phyloP scores from a whole-genome alignment of 495 filamentous ascomycete genomes.

The Thermochaetoides thermophila region DNA sequence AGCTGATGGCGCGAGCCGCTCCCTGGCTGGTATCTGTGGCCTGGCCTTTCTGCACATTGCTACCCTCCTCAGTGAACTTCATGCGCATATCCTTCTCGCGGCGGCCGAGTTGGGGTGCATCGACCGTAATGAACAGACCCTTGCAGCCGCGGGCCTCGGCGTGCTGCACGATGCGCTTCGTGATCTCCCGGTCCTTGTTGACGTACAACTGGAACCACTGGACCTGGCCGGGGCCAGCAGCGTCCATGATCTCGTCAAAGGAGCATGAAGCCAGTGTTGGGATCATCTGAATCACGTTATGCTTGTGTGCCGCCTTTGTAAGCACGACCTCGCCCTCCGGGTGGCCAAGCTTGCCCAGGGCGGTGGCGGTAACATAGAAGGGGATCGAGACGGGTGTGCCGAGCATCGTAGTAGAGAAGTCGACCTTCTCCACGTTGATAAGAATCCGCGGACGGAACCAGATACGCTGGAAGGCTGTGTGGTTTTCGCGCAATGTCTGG shows the following conservation, averaged over 20 bases:
- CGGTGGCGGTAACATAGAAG: constrained; percentile 88
- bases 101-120: constrained; percentile 88
- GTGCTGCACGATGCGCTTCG: constrained; percentile 75
- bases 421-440: constrained; percentile 73
- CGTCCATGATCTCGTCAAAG: constrained; percentile 94
- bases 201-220: constrained; percentile 99
- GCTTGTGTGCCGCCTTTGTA: constrained; percentile 64
- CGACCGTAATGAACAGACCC: constrained; percentile 95
- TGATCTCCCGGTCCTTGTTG: constrained; percentile 90
- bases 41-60: constrained; percentile 60
- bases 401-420: constrained; percentile 80
- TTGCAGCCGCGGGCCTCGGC: constrained; percentile 89
- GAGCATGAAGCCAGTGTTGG: constrained; percentile 95
- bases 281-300: constrained; percentile 92
- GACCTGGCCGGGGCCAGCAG: constrained; percentile 60
- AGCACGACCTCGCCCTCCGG: constrained; percentile 84
- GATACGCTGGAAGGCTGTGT: constrained; percentile 88
- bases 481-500: constrained; percentile 92
- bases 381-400: constrained; percentile 68
- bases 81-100: constrained; percentile 91
- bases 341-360: constrained; percentile 80
- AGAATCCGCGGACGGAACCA: constrained; percentile 88
- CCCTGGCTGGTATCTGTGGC: constrained; percentile 78
- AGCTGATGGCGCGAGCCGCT: constrained; percentile 77
- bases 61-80: constrained; percentile 79